Conservation (phyloP, 2,329 filamentous ascomycete genomes). For the Chaetomium globosum region DNA sequence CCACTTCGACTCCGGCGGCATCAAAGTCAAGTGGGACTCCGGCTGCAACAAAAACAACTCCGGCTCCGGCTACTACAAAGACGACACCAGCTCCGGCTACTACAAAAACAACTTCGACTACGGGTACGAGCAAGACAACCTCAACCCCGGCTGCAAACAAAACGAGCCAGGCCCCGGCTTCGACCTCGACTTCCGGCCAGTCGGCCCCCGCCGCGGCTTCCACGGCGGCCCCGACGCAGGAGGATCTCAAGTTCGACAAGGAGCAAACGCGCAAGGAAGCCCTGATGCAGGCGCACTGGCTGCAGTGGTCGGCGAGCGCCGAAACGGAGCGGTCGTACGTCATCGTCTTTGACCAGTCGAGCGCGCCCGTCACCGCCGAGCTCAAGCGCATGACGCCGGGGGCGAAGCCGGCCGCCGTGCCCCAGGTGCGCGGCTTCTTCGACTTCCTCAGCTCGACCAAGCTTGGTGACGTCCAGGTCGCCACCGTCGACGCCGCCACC, state of each 20-base stretch:
- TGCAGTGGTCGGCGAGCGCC: not conserved
- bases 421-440: not conserved
- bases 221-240: not conserved
- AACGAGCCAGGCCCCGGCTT: not conserved
- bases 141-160: not conserved
- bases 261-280: conserved; percentile 3
- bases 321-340: not conserved
- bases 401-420: not conserved
- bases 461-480: not conserved
- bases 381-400: conserved; percentile 2
- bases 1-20: not conserved
- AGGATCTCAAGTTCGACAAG: not conserved
- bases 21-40: not conserved
- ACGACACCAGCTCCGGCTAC: too few relatives aligned
- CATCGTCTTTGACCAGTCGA: conserved; percentile 9
- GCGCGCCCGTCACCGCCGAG: not conserved
- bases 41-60: not conserved
- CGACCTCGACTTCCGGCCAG: not conserved
- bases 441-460: not conserved
- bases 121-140: not conserved
- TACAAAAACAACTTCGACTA: not conserved
- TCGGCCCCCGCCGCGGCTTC: too few relatives aligned
- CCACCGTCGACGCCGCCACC: not conserved
- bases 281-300: conserved; percentile 1
- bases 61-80: not conserved